A percentile compares a stretch with the other conserved stretches of the same genome.
Conservation (phyloP, 768 basidiomycete genomes). For the Leccinum sublutescens region DNA sequence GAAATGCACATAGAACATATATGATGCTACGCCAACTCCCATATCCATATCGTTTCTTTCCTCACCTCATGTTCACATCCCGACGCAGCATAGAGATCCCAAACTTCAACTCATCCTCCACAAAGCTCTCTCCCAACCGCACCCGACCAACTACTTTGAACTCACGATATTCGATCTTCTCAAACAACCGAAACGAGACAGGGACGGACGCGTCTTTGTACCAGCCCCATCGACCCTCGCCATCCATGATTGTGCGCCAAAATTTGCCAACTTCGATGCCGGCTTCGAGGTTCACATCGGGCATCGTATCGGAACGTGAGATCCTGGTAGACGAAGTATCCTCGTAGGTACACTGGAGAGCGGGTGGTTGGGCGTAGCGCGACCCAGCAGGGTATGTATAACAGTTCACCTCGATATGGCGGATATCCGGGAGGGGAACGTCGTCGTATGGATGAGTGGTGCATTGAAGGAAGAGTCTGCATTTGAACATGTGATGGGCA, state of each 20-base stretch:
- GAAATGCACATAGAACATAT: neutral
- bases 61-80: constrained; percentile 35
- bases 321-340: constrained; percentile 5
- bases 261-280: constrained; percentile 25
- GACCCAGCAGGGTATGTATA: constrained; percentile 10
- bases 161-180: constrained; percentile 43
- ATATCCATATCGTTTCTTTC: neutral
- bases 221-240: constrained; percentile 31
- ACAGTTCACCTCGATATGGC: constrained; percentile 22
- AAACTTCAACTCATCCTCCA: constrained; percentile 34
- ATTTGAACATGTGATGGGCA: constrained; percentile 20
- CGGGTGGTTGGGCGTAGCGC: constrained; percentile 1
- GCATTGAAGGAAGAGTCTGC: constrained; percentile 26
- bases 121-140: constrained; percentile 31
- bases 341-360: constrained; percentile 16
- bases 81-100: constrained; percentile 44
- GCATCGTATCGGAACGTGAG: neutral
- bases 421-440: constrained; percentile 9
- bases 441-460: constrained; percentile 9
- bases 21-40: neutral
- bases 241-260: constrained; percentile 16
- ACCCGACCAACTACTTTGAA: constrained; percentile 41
- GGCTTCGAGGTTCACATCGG: neutral
- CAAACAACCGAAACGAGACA: constrained; percentile 46
- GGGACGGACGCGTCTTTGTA: constrained; percentile 45